Conservation (phyloP, 177 flowering plant species). For the Tripterygium wilfordii region DNA sequence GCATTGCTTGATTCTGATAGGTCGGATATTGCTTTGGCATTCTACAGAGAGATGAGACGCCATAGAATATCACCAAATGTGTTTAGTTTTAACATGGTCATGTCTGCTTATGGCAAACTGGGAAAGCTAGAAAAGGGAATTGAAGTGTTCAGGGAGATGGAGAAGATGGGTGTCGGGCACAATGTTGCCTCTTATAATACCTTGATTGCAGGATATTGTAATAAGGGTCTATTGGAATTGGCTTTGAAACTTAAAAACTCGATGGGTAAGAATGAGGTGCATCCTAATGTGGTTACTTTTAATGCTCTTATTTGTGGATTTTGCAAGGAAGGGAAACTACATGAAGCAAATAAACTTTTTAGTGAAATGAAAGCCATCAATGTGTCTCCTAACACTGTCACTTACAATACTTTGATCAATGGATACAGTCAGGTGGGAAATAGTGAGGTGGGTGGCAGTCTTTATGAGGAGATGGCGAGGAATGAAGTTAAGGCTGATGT, state of each 20-base stretch:
- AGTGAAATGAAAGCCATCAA: constrained; percentile 59
- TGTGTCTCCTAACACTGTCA: constrained; percentile 53
- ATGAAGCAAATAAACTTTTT: constrained; percentile 60
- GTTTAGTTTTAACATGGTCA: constrained; percentile 74
- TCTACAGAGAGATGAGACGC: constrained; percentile 61
- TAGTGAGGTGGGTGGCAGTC: constrained; percentile 52
- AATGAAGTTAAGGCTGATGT: constrained; percentile 58
- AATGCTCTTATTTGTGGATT: constrained; percentile 72
- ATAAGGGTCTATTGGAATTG: constrained; percentile 43
- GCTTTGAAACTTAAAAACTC: constrained; percentile 59
- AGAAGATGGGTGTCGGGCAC: constrained; percentile 52
- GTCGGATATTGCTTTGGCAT: constrained; percentile 51
- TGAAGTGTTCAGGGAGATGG: constrained; percentile 58
- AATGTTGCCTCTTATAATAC: constrained; percentile 58
- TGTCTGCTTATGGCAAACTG: constrained; percentile 50
- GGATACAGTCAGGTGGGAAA: constrained; percentile 57
- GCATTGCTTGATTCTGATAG: constrained; percentile 45
- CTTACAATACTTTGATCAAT: constrained; percentile 74
- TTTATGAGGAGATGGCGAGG: constrained; percentile 68
- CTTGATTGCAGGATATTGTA: constrained; percentile 66
- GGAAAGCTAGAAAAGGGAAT: constrained; percentile 66
- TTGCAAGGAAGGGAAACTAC: constrained; percentile 69
- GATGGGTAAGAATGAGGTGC: constrained; percentile 50
- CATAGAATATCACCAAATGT: constrained; percentile 61
- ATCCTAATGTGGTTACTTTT: constrained; percentile 53